phyloP scores from a whole-genome alignment of 805 yeast species.

The Myxozyma kluyveri region DNA sequence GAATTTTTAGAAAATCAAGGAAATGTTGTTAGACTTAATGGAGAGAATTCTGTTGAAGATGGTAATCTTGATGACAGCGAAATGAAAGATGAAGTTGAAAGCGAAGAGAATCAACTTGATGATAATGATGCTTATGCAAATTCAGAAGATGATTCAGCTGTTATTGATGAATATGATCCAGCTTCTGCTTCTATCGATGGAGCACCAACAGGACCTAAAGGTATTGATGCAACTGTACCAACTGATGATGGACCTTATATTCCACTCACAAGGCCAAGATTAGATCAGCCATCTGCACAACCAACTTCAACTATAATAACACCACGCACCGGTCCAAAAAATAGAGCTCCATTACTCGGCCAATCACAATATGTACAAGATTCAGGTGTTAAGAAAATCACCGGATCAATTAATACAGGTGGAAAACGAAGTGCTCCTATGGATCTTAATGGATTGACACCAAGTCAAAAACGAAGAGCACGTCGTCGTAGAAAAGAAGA shows the following conservation, averaged over 20 bases:
- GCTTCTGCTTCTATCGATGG: too few species aligned
- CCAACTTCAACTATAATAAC: slow-evolving; percentile 6
- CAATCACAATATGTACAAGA: too few species aligned
- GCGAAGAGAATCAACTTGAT: background rate
- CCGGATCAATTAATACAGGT: too few species aligned
- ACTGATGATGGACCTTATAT: slow-evolving; percentile 27
- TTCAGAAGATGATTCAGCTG: background rate
- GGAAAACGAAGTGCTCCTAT: too few species aligned
- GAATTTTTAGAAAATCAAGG: slow-evolving; percentile 12
- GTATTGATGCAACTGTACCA: background rate
- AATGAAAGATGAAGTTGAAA: slow-evolving; percentile 3
- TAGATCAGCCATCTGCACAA: background rate
- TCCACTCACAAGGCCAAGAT: slow-evolving; percentile 22
- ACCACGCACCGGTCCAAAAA: background rate
- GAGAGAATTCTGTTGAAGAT: slow-evolving; percentile 2
- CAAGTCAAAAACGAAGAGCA: slow-evolving; percentile 20
- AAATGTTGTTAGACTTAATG: background rate
- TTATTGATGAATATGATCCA: background rate
- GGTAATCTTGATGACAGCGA: background rate
- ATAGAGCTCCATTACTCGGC: background rate
- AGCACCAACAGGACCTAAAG: background rate
- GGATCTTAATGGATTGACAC: slow-evolving; percentile 7
- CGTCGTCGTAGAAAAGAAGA: slow-evolving; percentile 13
- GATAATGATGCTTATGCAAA: background rate
- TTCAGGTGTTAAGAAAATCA: too few species aligned